phyloP scores from a whole-genome alignment of 2,329 filamentous ascomycete genomes.

The Colletotrichum camelliae region DNA sequence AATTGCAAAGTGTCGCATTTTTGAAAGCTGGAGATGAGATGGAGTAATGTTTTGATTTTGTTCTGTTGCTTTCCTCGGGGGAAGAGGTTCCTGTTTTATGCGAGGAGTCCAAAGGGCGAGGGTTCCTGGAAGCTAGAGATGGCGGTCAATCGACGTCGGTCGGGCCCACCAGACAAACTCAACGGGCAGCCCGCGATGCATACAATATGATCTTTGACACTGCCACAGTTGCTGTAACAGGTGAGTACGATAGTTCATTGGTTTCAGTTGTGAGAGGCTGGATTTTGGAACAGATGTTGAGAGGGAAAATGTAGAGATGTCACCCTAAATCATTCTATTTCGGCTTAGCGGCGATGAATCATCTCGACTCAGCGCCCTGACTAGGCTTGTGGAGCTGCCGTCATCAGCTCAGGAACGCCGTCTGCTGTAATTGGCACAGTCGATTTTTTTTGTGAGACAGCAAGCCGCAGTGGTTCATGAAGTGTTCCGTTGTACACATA shows the following conservation, averaged over 20 bases:
- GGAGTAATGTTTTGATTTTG: neutral
- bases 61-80: neutral
- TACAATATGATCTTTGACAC: neutral
- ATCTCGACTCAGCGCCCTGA: neutral
- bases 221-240: neutral
- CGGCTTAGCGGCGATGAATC: neutral
- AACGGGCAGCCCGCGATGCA: neutral
- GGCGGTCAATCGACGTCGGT: neutral
- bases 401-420: neutral
- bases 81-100: neutral
- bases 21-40: neutral
- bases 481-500: neutral
- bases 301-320: neutral
- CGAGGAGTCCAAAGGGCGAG: accelerated
- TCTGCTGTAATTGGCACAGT: accelerated
- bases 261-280: neutral
- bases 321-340: neutral
- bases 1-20: slow-evolving; percentile 22
- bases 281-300: neutral
- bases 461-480: neutral
- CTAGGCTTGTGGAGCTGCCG: neutral
- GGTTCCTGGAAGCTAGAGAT: neutral
- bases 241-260: neutral
- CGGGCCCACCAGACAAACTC: neutral
- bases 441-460: neutral